These are phyloP conservation scores for Colletotrichum siamense DNA, from an alignment of 2,329 filamentous ascomycete species.

Conservation along the genomic window DNA sequence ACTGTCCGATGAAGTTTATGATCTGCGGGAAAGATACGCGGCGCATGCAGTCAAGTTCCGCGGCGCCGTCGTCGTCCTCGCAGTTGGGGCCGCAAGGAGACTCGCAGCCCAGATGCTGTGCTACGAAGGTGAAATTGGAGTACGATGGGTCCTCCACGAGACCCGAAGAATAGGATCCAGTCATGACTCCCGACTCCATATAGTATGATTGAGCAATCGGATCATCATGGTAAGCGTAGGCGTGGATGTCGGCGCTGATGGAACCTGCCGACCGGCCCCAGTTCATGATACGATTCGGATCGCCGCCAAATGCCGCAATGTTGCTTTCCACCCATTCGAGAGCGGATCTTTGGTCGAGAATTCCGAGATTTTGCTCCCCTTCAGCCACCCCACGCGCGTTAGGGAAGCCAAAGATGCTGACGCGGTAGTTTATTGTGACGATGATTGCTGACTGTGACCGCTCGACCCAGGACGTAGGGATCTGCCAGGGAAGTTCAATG, in stretches of 20 bases:
- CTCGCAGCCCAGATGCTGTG: conserved; percentile 36
- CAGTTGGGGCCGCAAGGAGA: conserved; percentile 21
- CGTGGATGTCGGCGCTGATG: conserved; percentile 43
- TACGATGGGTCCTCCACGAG: conserved; percentile 28
- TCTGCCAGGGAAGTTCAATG: conserved; percentile 48
- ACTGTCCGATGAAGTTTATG: conserved; percentile 35
- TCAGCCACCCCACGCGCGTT: conserved; percentile 14
- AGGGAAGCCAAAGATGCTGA: conserved; percentile 25
- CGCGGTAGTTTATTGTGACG: conserved; percentile 23
- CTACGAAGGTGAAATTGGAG: conserved; percentile 41
- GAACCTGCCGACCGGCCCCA: conserved; percentile 54
- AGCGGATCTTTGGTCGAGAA: conserved; percentile 20
- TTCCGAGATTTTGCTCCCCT: conserved; percentile 21
- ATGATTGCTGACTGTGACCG: conserved; percentile 38
- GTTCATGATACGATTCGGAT: conserved; percentile 40
- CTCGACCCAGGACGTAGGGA: conserved; percentile 47
- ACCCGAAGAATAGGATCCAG: conserved; percentile 24
- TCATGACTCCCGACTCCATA: conserved; percentile 44
- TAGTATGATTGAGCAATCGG: conserved; percentile 48
- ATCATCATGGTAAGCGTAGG: conserved; percentile 50
- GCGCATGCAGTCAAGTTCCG: conserved; percentile 42
- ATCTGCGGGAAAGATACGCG: conserved; percentile 34
- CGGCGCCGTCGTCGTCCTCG: conserved; percentile 14
- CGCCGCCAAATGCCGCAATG: conserved; percentile 19
- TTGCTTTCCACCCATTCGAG: conserved; percentile 25